Evolutionary conservation across 2,329 filamentous ascomycete genomes (phyloP).

Genomic region (Fusarium poae): DNA sequence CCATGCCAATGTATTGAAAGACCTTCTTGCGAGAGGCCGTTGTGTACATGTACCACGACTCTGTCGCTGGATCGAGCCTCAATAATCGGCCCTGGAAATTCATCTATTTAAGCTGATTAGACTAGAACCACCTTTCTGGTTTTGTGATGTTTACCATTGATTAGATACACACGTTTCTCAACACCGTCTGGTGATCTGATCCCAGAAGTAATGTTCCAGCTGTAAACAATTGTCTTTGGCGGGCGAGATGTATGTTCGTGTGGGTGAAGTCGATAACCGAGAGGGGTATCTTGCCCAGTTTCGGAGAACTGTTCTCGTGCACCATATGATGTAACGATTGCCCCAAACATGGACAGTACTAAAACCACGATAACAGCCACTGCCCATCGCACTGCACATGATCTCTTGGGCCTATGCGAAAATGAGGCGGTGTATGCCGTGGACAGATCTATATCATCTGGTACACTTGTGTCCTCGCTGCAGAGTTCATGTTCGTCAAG

Average conservation of each 20-base stretch:
- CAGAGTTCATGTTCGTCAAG: constrained; percentile 10
- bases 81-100: not conserved
- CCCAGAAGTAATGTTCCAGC: constrained; percentile 1
- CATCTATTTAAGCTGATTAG: not conserved
- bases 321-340: rapidly evolving
- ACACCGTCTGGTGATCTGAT: constrained; percentile 13
- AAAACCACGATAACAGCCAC: not conserved
- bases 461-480: not conserved
- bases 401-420: rapidly evolving
- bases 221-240: not conserved
- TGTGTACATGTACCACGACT: not conserved
- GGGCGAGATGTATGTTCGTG: not conserved
- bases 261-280: constrained; percentile 1
- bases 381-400: not conserved
- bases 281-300: not conserved
- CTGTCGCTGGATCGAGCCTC: constrained; percentile 7
- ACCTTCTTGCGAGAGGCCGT: not conserved
- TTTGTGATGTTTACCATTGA: constrained; percentile 2
- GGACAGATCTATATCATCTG: too few species aligned
- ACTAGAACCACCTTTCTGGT: too few species aligned
- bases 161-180: not conserved
- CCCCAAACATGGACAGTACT: not conserved
- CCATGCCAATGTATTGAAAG: constrained; percentile 20
- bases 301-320: rapidly evolving
- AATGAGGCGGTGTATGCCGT: too few species aligned